Percentiles rank a stretch among this genome's conserved stretches.
phyloP scores from a whole-genome alignment of 768 basidiomycete genomes.

The Boletus eberwhitei region DNA sequence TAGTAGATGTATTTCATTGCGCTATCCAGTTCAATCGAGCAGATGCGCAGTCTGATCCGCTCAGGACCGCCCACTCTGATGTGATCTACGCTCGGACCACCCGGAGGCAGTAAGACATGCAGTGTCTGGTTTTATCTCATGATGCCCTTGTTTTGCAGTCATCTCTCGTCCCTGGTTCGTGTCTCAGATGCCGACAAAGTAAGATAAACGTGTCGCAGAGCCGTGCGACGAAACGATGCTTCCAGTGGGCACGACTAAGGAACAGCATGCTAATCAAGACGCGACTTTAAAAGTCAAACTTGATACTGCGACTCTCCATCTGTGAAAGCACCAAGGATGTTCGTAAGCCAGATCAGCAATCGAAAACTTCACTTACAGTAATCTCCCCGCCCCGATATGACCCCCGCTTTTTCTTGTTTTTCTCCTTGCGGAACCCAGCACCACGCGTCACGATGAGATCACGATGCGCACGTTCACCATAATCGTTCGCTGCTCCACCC shows the following conservation, averaged over 20 bases:
- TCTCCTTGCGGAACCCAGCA: slow-evolving; percentile 95
- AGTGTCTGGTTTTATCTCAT: background rate
- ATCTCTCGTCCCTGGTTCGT: no score
- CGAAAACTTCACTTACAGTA: slow-evolving; percentile 52
- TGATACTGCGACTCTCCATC: slow-evolving; percentile 86
- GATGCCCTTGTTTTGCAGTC: no score
- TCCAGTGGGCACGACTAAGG: background rate
- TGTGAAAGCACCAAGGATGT: slow-evolving; percentile 27
- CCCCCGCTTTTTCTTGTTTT: slow-evolving; percentile 98
- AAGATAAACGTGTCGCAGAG: background rate
- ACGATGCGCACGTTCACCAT: slow-evolving; percentile 78
- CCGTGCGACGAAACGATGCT: background rate
- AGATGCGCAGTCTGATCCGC: background rate
- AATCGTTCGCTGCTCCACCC: slow-evolving; percentile 73
- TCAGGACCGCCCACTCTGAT: background rate
- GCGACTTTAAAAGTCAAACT: slow-evolving; percentile 52
- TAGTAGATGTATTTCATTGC: background rate
- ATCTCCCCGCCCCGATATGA: slow-evolving; percentile 95
- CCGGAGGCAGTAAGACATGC: background rate
- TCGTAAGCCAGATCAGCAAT: background rate
- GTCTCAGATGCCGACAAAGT: no score
- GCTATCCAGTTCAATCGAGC: background rate
- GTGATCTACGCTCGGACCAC: background rate
- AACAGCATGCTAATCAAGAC: background rate
- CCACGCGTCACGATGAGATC: slow-evolving; percentile 94